Evolutionary conservation across 1,284 basidiomycete species (phyloP).

Genomic region (Ustilago esculenta): DNA sequence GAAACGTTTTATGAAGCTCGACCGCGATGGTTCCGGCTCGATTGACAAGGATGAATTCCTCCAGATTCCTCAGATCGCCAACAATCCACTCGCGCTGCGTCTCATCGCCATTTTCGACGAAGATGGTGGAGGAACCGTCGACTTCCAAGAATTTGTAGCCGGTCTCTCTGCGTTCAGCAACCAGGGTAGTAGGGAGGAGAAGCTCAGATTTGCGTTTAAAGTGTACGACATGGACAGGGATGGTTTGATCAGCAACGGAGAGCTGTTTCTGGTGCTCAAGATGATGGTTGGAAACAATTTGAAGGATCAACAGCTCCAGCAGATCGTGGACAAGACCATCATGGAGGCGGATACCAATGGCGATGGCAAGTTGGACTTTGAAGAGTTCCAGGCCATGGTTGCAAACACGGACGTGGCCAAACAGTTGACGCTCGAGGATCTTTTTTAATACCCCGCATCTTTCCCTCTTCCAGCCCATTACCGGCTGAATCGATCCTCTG

Average conservation of each 20-base stretch:
- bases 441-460: slow-evolving; percentile 16
- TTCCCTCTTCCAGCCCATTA: neutral
- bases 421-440: slow-evolving; percentile 93
- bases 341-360: slow-evolving; percentile 98
- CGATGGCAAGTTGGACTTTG: slow-evolving; percentile 95
- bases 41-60: slow-evolving; percentile 99
- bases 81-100: slow-evolving; percentile 92
- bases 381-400: slow-evolving; percentile 96
- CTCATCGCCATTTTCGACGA: slow-evolving; percentile 99
- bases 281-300: slow-evolving; percentile 99
- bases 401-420: slow-evolving; percentile 97
- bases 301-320: slow-evolving; percentile 98
- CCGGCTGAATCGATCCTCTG: too few species aligned
- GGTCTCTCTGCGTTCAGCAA: slow-evolving; percentile 96
- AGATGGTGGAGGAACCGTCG: slow-evolving; percentile 96
- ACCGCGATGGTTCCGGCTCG: slow-evolving; percentile 95
- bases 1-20: slow-evolving; percentile 99
- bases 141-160: slow-evolving; percentile 98
- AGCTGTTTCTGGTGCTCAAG: slow-evolving; percentile 96
- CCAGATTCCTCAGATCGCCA: slow-evolving; percentile 98
- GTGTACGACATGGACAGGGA: slow-evolving; percentile 99
- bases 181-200: slow-evolving; percentile 94
- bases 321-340: slow-evolving; percentile 99
- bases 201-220: slow-evolving; percentile 95
- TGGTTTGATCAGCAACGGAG: slow-evolving; percentile 97